Base-by-base conservation (phyloP, 306 rosid genomes). In the Neltuma alba region DNA sequence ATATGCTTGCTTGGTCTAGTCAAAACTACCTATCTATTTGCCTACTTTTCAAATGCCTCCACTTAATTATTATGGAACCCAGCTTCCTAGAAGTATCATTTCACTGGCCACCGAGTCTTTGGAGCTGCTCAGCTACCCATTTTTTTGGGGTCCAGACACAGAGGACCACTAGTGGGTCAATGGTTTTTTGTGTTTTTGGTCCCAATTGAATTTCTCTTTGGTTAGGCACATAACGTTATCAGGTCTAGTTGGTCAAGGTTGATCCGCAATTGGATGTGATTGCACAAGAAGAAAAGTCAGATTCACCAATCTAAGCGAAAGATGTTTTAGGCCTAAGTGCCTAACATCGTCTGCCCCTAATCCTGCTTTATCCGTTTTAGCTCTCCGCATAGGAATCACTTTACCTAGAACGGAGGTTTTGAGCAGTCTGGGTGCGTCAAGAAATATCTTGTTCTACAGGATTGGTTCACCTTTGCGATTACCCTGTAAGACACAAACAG, bases 81-180 rank as follows among this genome's bases (percentile, higher is more conserved):
- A 64, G 50, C 28, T 16, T 10, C 42, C 21, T 1, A 45, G 15
- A 63, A 63, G 10, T 45, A 21, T 30, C 76, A 61, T 62, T 18
- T 42, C 45, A 42, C 25, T 15, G 33, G 41, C 47, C 38, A 8
- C 62, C 62, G 31, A 33, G 28, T 47, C 34, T 48, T 18, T 0
- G 61, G 25, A 30, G 72, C 70, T 2, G 50, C 28, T 57, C 28
- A 47, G 27, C 41, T 12, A 20, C 44, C 61, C 70, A n/a, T 61
- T 41, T 4, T 44, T 76, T 7, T n/a, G n/a, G n/a, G 36, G 25
- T 63, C 63, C 63, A 31, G n/a, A 37, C 14, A 8, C 37, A 65
- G n/a, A 47, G 80, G 80, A 77, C 80, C 74, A 64, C 72, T 8
- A n/a, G 41, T 44, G 38, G 25, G 65, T 23, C 50, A 48, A 47